A percentile compares a stretch with the other conserved stretches of the same genome.
Evolutionary conservation across 2,329 filamentous ascomycete genomes (phyloP).

Genomic region (Dactylellina parvicollis): DNA sequence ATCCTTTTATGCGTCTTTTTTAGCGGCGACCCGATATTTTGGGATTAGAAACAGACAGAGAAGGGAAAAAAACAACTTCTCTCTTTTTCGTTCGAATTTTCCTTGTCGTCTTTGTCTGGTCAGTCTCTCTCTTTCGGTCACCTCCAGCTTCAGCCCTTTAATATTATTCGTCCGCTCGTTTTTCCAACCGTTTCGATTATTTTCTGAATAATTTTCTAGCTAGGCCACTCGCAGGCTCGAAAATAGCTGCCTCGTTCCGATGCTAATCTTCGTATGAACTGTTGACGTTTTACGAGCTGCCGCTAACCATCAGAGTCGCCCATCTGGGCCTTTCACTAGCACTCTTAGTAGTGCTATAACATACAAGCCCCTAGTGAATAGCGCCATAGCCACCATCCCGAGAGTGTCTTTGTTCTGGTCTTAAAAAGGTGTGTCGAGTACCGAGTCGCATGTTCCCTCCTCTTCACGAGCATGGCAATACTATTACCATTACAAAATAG

Average conservation of each 20-base stretch:
- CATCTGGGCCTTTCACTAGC: constrained; percentile 9
- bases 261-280: constrained; percentile 6
- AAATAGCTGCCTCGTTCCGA: constrained; percentile 26
- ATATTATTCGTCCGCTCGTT: constrained; percentile 36
- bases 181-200: constrained; percentile 6
- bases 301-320: not conserved
- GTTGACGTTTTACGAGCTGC: constrained; percentile 29
- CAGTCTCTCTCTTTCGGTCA: constrained; percentile 19
- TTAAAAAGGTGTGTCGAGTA: constrained; percentile 52
- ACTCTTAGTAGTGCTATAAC: constrained; percentile 10
- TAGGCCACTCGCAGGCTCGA: constrained; percentile 5
- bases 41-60: constrained; percentile 22
- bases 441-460: constrained; percentile 28
- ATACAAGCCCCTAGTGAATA: constrained; percentile 27
- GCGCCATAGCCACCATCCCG: constrained; percentile 39
- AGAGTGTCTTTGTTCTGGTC: constrained; percentile 9
- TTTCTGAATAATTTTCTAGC: constrained; percentile 13
- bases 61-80: constrained; percentile 10
- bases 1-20: constrained; percentile 53
- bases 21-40: constrained; percentile 52
- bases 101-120: constrained; percentile 33
- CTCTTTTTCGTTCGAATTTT: constrained; percentile 12
- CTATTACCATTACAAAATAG: constrained; percentile 27
- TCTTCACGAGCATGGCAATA: constrained; percentile 17
- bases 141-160: not conserved